A percentile compares a stretch with the other conserved stretches of the same genome.
Conservation (phyloP, 371 early-diverging fungal genomes). For the Zychaea mexicana region DNA sequence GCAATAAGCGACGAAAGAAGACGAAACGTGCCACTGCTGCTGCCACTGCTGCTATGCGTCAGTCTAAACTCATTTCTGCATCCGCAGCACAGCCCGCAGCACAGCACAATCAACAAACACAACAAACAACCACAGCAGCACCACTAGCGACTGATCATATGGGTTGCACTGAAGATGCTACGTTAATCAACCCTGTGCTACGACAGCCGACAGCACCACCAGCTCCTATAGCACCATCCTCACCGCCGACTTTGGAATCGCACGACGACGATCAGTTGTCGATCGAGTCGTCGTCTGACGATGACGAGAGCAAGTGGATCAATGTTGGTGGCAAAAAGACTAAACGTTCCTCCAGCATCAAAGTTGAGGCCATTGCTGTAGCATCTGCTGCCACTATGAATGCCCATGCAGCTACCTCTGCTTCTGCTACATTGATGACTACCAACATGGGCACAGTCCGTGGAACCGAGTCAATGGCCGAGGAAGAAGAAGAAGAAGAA, state of each 20-base stretch:
- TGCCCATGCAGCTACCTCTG: not conserved
- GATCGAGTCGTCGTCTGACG: not conserved
- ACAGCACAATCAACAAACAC: too few relatives aligned
- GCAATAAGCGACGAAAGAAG: not conserved
- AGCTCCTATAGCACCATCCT: not conserved
- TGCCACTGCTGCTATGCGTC: too few relatives aligned
- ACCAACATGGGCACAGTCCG: too few relatives aligned
- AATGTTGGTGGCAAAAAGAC: conserved; percentile 12
- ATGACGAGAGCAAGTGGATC: conserved; percentile 7
- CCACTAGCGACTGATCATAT: not conserved
- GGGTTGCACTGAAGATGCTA: not conserved
- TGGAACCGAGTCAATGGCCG: not conserved
- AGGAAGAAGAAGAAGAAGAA: not conserved
- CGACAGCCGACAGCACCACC: conserved; percentile 2
- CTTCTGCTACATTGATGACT: not conserved
- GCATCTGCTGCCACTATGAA: too few relatives aligned
- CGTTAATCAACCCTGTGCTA: not conserved
- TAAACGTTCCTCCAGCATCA: not conserved
- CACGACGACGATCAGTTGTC: not conserved
- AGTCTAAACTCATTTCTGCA: not conserved
- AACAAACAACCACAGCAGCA: conserved; percentile 3
- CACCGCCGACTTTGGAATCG: not conserved
- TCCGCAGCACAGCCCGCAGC: conserved; percentile 2
- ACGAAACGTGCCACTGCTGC: not conserved
- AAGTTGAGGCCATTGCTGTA: not conserved